Percentiles rank a stretch among this genome's conserved stretches.
Conservation (phyloP, 2,329 filamentous ascomycete genomes). For the Pseudogymnoascus sp. region DNA sequence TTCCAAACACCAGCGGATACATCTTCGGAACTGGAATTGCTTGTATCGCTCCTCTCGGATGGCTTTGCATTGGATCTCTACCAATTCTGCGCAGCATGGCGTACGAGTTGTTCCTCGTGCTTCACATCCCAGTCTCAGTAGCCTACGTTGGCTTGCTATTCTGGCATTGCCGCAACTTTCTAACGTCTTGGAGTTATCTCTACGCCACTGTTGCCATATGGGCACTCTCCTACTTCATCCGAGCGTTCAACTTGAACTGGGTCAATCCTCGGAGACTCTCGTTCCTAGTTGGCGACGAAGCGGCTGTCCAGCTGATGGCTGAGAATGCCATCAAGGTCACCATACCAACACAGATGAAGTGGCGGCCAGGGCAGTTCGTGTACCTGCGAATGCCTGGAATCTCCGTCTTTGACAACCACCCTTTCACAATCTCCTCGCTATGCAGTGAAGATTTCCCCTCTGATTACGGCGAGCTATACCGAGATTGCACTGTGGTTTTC, state of each 20-base stretch:
- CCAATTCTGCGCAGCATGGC: constrained; percentile 67
- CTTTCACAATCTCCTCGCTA: constrained; percentile 87
- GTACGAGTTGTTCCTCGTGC: constrained; percentile 77
- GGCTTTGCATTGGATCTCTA: constrained; percentile 79
- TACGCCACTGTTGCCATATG: constrained; percentile 75
- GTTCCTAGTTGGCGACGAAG: constrained; percentile 85
- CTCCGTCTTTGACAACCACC: constrained; percentile 84
- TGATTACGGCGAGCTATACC: constrained; percentile 77
- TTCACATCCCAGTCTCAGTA: constrained; percentile 76
- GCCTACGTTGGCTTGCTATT: constrained; percentile 79
- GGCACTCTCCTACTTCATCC: constrained; percentile 62
- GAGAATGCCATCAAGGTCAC: constrained; percentile 96
- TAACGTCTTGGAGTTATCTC: constrained; percentile 84
- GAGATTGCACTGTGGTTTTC: constrained; percentile 87
- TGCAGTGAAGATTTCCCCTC: constrained; percentile 92
- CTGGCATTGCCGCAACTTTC: constrained; percentile 92
- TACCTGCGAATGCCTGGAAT: constrained; percentile 93
- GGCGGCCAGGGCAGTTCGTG: constrained; percentile 90
- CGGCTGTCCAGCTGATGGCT: constrained; percentile 78
- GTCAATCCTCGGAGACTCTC: constrained; percentile 68
- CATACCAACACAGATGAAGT: constrained; percentile 84
- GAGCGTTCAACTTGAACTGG: constrained; percentile 88
- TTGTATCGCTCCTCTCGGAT: constrained; percentile 69
- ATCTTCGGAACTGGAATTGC: constrained; percentile 83
- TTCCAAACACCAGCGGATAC: constrained; percentile 55